Evolutionary conservation across 441 rosid species (phyloP).

Genomic region (Corymbia calophylla): DNA sequence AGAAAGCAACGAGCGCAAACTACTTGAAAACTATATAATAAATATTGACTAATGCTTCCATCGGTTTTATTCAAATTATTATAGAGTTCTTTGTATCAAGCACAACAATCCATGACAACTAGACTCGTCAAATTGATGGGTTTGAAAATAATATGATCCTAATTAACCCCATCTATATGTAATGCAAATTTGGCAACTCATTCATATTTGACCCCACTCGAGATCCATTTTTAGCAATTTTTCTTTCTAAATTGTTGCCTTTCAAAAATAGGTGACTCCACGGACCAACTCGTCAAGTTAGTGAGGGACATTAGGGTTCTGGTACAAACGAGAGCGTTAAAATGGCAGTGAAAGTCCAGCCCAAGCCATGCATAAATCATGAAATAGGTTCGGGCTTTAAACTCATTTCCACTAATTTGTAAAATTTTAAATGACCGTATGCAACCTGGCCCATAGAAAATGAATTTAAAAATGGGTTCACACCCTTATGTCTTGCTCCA

Average conservation of each 20-base stretch:
- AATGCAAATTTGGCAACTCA: neutral
- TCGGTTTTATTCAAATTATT: neutral
- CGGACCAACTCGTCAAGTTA: neutral
- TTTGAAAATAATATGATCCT: neutral
- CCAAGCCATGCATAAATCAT: neutral
- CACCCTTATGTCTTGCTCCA: neutral
- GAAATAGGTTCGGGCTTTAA: neutral
- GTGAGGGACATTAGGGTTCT: neutral
- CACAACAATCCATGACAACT: neutral
- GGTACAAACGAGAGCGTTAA: neutral
- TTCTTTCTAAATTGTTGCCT: neutral
- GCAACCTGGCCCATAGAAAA: neutral
- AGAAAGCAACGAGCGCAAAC: neutral
- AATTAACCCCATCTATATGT: neutral
- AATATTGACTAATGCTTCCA: fast-evolving
- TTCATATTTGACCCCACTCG: fast-evolving
- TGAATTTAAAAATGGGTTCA: neutral
- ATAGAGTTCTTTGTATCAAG: neutral
- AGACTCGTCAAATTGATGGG: too few species aligned
- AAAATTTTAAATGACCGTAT: neutral
- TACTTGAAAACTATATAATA: neutral
- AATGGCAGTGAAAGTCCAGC: neutral
- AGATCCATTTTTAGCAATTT: neutral
- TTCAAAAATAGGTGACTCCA: neutral
- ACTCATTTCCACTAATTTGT: neutral